Conservation (phyloP, 2,329 filamentous ascomycete species). For the Ophiostoma perfectum region DNA sequence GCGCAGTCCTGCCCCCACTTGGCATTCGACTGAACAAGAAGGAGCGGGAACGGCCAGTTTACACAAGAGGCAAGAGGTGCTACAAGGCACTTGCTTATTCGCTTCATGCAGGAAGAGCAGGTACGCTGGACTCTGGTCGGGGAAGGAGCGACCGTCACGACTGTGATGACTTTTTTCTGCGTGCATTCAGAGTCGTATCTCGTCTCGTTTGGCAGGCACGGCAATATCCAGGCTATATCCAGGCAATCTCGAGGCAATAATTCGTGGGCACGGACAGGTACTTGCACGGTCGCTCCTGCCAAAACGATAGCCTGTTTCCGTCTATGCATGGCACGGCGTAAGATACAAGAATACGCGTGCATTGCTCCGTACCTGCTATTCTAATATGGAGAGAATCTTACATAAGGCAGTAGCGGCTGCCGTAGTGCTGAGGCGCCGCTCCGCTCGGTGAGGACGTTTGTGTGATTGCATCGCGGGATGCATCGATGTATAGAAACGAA, state of each 20-base stretch:
- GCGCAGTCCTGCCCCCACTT: background rate
- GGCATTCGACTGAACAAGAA: background rate
- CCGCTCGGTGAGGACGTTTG: too few species aligned
- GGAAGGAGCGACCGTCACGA: background rate
- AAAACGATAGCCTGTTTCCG: slow-evolving; percentile 9
- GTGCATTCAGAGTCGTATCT: background rate
- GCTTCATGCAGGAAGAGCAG: too few species aligned
- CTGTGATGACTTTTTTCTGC: background rate
- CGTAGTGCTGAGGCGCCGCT: too few species aligned
- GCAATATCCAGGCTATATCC: background rate
- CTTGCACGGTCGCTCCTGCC: slow-evolving; percentile 1
- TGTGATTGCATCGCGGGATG: too few species aligned
- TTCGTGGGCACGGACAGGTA: slow-evolving; percentile 1
- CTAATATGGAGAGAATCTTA: background rate
- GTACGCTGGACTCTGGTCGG: background rate
- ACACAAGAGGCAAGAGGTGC: background rate
- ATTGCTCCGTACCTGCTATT: too few species aligned
- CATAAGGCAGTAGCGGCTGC: background rate
- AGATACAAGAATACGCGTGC: too few species aligned
- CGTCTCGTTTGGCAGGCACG: background rate
- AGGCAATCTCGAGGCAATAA: background rate
- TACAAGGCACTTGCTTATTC: background rate
- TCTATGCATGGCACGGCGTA: background rate
- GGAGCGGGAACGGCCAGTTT: background rate
- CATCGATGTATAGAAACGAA: too few species aligned